Conservation (phyloP, 2,329 filamentous ascomycete genomes). For the Orbilia oligospora region DNA sequence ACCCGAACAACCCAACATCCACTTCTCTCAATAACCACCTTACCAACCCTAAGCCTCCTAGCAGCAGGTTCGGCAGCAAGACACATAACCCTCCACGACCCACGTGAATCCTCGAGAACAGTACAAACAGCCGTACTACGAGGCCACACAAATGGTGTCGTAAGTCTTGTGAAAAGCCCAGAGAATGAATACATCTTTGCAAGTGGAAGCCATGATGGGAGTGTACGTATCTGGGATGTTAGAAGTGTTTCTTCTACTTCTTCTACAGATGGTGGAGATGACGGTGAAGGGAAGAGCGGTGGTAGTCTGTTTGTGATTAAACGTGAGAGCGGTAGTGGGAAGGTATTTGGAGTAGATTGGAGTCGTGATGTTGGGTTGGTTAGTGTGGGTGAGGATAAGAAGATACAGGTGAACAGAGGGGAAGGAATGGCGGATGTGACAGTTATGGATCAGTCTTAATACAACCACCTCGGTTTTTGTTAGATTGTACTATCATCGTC, state of each 20-base stretch:
- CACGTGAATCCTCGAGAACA: slow-evolving; percentile 80
- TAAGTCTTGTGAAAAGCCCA: slow-evolving; percentile 73
- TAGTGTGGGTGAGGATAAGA: slow-evolving; percentile 92
- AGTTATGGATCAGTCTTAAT: slow-evolving; percentile 61
- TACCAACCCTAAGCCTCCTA: slow-evolving; percentile 76
- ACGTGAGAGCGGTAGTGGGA: slow-evolving; percentile 71
- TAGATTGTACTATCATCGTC: too few relatives aligned
- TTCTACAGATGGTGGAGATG: slow-evolving; percentile 71
- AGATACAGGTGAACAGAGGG: slow-evolving; percentile 88
- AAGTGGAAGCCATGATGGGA: slow-evolving; percentile 91
- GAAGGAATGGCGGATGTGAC: slow-evolving; percentile 68
- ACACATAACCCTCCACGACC: slow-evolving; percentile 96
- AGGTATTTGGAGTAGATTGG: slow-evolving; percentile 92
- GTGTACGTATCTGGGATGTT: slow-evolving; percentile 93
- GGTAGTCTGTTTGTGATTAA: slow-evolving; percentile 81
- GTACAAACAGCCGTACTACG: slow-evolving; percentile 72
- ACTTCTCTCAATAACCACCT: slow-evolving; percentile 81
- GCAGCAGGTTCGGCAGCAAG: slow-evolving; percentile 71
- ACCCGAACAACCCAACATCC: slow-evolving; percentile 87
- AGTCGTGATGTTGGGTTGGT: slow-evolving; percentile 88
- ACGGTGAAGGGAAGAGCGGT: slow-evolving; percentile 73
- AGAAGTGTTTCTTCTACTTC: slow-evolving; percentile 71
- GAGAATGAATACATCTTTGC: slow-evolving; percentile 85
- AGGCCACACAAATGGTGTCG: slow-evolving; percentile 69
- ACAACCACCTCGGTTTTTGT: neutral